Percentiles rank a stretch among this genome's conserved stretches.
Conservation (phyloP, 2,329 filamentous ascomycete species). For the Bimuria novae-zelandiae region DNA sequence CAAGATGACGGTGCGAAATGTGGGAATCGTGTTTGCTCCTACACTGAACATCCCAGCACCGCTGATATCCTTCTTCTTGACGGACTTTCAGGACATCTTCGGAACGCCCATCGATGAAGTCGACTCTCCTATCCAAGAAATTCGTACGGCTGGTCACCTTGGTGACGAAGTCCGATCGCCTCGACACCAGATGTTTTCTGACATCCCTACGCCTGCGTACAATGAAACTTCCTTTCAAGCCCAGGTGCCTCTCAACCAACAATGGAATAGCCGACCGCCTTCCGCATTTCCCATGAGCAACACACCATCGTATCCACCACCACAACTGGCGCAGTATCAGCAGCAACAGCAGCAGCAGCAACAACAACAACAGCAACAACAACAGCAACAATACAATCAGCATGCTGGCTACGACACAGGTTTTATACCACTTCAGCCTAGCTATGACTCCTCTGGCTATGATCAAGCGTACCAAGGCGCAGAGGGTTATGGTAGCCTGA, state of each 20-base stretch:
- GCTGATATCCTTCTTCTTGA: constrained; percentile 90
- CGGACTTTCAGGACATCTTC: constrained; percentile 88
- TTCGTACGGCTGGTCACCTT: constrained; percentile 49
- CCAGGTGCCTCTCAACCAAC: constrained; percentile 6
- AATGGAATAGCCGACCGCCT: constrained; percentile 29
- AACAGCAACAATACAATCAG: constrained; percentile 17
- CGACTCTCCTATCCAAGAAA: constrained; percentile 51
- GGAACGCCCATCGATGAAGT: constrained; percentile 67
- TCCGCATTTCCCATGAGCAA: constrained; percentile 28
- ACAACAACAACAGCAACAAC: background rate
- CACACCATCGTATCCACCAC: constrained; percentile 32
- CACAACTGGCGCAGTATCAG: constrained; percentile 21
- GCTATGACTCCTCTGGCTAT: constrained; percentile 47
- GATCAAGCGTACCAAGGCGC: constrained; percentile 32
- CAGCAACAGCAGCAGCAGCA: too few relatives aligned
- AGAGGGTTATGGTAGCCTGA: constrained; percentile 43
- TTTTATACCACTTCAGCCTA: constrained; percentile 56
- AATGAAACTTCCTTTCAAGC: constrained; percentile 59
- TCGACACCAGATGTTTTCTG: constrained; percentile 67
- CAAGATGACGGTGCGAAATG: constrained; percentile 97
- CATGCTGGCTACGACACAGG: constrained; percentile 51
- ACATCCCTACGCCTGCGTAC: constrained; percentile 67
- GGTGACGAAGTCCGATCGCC: constrained; percentile 65
- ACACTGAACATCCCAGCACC: constrained; percentile 95
- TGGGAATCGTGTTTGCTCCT: constrained; percentile 97